Evolutionary conservation across 2,329 filamentous ascomycete genomes (phyloP), one percentile per base, ranked within the genome.

Genomic region (Claviceps sp.): DNA sequence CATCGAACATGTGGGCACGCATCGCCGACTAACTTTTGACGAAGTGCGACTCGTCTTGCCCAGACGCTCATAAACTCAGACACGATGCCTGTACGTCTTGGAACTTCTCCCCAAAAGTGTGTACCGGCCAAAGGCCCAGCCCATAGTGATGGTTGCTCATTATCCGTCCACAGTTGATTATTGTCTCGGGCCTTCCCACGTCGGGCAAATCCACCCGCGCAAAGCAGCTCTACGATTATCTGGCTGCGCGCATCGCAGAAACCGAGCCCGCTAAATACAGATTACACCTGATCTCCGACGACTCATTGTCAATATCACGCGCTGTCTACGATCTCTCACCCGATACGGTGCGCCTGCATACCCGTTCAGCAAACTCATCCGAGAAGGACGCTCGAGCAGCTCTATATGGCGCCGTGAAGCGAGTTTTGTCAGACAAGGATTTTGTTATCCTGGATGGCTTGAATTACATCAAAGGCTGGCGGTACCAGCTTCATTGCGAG

Each of bases 381-480:
- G 87, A 94, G 63, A 94, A 94, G 66, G 85, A 91, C 68, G 87
- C 86, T 1, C 80, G 87, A 26, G 87, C 87, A 1, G 76, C 80
- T 43, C 74, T 88, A 51, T 88, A 86, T 64, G 87, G 78, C 54
- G 86, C 87, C 54, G 83, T 91, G 45, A 91, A 91, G 72, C 77
- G 87, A 44, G 77, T 82, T 47, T 74, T 94, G 34, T 81, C 78
- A 54, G 77, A 81, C 52, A 80, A 80, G 60, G 84, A 88, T 61
- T 81, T 94, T 53, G 85, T 93, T 50, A 79, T 94, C 46, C 78
- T 88, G 16, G 87, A 94, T 64, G 82, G 83, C 1, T 71, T 87
- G 54, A 93, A 93, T 67, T 94, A 93, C 68, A 94, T 94, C 70
- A 93, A 93, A 66, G 88, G 87, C 39, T 93, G 86, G 79, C 77